Conservation (phyloP, 441 rosid genomes). For the Adansonia gregorii region DNA sequence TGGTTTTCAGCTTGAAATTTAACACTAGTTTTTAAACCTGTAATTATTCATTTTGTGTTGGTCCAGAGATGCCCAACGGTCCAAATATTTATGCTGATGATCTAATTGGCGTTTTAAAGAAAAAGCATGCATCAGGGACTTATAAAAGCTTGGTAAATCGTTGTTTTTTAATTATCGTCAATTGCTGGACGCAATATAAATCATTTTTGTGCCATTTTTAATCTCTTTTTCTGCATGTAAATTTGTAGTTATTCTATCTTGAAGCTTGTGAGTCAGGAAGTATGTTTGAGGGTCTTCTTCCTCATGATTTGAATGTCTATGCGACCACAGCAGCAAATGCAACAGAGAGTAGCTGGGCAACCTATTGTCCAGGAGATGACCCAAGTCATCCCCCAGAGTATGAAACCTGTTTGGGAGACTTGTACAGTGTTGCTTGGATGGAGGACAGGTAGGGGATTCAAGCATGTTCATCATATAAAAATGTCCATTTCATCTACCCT, state of each 20-base stretch:
- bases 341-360: slow-evolving; percentile 90
- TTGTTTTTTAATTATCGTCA: neutral
- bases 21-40: neutral
- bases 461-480: neutral
- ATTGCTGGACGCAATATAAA: neutral
- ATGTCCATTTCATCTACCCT: neutral
- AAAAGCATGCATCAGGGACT: slow-evolving; percentile 81
- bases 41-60: slow-evolving; percentile 15
- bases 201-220: slow-evolving; percentile 5
- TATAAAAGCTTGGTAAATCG: slow-evolving; percentile 77
- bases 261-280: slow-evolving; percentile 99
- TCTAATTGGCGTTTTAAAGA: slow-evolving; percentile 65
- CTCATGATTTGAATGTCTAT: slow-evolving; percentile 75
- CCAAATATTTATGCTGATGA: slow-evolving; percentile 84
- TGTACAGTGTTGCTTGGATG: slow-evolving; percentile 97
- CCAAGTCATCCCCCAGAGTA: slow-evolving; percentile 87
- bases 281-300: slow-evolving; percentile 91
- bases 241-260: slow-evolving; percentile 79
- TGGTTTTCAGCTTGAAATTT: neutral
- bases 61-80: slow-evolving; percentile 84
- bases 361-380: slow-evolving; percentile 88
- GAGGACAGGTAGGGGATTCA: slow-evolving; percentile 74
- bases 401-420: slow-evolving; percentile 95
- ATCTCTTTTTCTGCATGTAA: slow-evolving; percentile 11
- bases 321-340: slow-evolving; percentile 96